Evolutionary conservation across 2,329 filamentous ascomycete genomes (phyloP).

Genomic region (Aspergillus tanneri): DNA sequence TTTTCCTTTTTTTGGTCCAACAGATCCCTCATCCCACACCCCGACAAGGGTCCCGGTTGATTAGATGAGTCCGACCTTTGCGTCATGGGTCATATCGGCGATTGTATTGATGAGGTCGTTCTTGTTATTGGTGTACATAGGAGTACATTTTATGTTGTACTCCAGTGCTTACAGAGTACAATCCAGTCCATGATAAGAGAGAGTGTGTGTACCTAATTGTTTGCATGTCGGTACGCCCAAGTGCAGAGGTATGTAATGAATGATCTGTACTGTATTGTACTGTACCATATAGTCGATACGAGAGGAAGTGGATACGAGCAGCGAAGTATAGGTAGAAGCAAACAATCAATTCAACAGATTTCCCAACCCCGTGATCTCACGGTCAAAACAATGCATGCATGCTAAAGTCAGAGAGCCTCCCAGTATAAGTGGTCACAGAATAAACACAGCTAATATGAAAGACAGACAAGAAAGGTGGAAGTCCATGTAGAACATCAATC

Average conservation of each 20-base stretch:
- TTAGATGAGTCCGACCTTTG: no score
- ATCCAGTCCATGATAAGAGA: no score
- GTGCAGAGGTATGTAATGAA: background rate
- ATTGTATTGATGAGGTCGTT: no score
- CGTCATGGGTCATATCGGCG: no score
- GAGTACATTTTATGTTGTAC: no score
- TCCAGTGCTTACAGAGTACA: no score
- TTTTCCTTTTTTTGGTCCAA: background rate
- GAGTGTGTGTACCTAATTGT: no score
- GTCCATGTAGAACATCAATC: background rate
- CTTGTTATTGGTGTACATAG: no score
- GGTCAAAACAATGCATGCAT: background rate
- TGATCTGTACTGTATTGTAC: background rate
- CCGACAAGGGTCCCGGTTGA: no score
- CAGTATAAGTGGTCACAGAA: background rate
- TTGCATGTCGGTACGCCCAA: no score
- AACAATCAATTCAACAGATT: background rate
- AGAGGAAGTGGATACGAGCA: background rate
- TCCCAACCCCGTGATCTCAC: background rate
- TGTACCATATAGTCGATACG: background rate
- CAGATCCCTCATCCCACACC: no score
- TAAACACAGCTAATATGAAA: background rate
- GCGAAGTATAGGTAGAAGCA: background rate
- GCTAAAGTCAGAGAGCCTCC: conserved; percentile 10
- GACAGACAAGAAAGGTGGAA: background rate